Conservation (phyloP, 768 basidiomycete genomes). For the Trametes cinnabarina region DNA sequence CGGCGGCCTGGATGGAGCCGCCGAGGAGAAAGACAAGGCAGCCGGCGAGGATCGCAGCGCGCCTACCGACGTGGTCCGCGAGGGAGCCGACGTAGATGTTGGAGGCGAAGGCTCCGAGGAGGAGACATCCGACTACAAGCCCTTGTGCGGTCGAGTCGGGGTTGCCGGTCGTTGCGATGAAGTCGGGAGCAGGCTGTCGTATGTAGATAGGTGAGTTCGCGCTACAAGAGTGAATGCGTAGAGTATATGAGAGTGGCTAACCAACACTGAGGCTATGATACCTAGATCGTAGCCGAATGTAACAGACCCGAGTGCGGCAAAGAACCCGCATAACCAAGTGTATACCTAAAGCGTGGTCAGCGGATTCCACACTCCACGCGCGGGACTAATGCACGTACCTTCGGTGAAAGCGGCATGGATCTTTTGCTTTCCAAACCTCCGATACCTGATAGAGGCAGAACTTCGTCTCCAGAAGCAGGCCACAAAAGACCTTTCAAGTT, state of each 20-base stretch:
- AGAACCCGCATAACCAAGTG: constrained; percentile 53
- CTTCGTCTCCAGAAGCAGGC: neutral
- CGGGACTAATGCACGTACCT: constrained; percentile 1
- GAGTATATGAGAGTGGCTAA: neutral
- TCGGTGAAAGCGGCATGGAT: constrained; percentile 10
- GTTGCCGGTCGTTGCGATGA: constrained; percentile 19
- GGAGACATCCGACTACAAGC: constrained; percentile 26
- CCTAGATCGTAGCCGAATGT: constrained; percentile 53
- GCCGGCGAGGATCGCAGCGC: constrained; percentile 22
- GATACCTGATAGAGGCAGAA: neutral
- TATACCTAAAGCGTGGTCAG: constrained; percentile 35
- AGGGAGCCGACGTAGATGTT: constrained; percentile 24
- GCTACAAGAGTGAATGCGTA: no score
- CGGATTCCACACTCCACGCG: no score
- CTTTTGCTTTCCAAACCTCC: neutral
- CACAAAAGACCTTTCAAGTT: no score
- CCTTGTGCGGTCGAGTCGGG: constrained; percentile 22
- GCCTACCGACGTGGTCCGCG: constrained; percentile 23
- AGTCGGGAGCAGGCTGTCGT: constrained; percentile 21
- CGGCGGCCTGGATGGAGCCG: constrained; percentile 46
- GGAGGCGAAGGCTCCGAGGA: constrained; percentile 25
- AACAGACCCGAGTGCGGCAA: constrained; percentile 34
- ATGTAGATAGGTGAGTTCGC: neutral
- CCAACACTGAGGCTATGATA: constrained; percentile 47
- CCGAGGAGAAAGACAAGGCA: constrained; percentile 34